A percentile compares a stretch with the other conserved stretches of the same genome.
These are phyloP conservation scores for Pseudocercospora eumusae DNA, from an alignment of 2,329 filamentous ascomycete genomes.

Conservation along the genomic window DNA sequence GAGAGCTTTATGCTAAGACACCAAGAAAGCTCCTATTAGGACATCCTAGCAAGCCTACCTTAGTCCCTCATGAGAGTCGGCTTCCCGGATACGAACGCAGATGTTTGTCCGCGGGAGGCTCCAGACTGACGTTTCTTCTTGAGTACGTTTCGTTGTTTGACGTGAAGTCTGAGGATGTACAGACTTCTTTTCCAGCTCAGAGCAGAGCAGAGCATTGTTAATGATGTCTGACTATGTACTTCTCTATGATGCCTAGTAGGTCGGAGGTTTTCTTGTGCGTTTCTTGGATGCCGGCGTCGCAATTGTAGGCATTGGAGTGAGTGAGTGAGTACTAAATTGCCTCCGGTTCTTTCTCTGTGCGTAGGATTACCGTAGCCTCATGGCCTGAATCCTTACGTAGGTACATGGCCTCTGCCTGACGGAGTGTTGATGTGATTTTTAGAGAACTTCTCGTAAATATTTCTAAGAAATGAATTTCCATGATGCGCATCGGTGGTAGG, in stretches of 20 bases:
- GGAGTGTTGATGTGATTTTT: not conserved
- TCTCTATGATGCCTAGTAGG: not conserved
- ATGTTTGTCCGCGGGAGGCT: not conserved
- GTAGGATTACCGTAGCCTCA: not conserved
- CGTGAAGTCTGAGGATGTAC: not conserved
- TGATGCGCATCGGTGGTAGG: not conserved
- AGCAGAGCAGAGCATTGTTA: too few relatives aligned
- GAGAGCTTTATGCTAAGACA: not conserved
- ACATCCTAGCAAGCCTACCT: not conserved
- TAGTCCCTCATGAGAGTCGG: not conserved
- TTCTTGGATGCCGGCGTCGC: not conserved
- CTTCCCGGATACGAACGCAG: not conserved
- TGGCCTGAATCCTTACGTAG: too few relatives aligned
- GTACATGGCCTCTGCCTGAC: not conserved
- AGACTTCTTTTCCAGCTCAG: slow-evolving; percentile 2
- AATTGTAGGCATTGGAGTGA: slow-evolving; percentile 4
- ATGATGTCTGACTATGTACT: slow-evolving; percentile 6
- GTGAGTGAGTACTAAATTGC: too few relatives aligned
- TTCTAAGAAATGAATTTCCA: not conserved
- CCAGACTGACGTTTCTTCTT: not conserved
- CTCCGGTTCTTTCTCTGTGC: not conserved
- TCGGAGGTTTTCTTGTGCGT: slow-evolving; percentile 1
- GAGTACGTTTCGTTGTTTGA: not conserved
- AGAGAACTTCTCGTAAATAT: slow-evolving; percentile 2
- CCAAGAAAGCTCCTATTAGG: not conserved